These are phyloP conservation scores for Penicillium odoratum DNA, from an alignment of 495 filamentous ascomycete genomes.

Conservation along the genomic window DNA sequence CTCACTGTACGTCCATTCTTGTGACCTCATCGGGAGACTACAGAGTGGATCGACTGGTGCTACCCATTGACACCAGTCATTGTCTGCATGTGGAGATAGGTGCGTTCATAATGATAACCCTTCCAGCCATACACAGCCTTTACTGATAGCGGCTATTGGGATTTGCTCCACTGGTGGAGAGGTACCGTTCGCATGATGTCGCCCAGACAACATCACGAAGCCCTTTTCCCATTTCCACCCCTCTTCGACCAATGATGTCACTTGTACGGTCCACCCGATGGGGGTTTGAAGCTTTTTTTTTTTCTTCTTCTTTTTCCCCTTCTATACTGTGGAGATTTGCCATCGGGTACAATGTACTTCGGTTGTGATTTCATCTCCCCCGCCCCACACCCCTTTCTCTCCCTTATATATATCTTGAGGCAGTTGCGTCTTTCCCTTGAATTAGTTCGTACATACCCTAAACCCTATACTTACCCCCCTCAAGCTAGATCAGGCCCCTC, in stretches of 20 bases:
- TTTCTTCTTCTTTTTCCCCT: background rate
- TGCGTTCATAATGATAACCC: conserved; percentile 27
- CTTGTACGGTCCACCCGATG: conserved; percentile 12
- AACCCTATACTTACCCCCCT: conserved; percentile 16
- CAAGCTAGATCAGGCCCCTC: conserved; percentile 3
- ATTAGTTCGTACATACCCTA: conserved; percentile 12
- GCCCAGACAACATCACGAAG: conserved; percentile 7
- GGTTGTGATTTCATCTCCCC: conserved; percentile 21
- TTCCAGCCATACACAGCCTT: conserved; percentile 5
- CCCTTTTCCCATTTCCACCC: background rate
- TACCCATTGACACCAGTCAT: conserved; percentile 20
- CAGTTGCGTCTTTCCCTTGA: background rate
- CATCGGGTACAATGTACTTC: background rate
- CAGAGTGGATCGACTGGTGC: conserved; percentile 23
- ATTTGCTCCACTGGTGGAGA: conserved; percentile 5
- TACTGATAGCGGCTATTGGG: background rate
- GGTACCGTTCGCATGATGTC: conserved; percentile 24
- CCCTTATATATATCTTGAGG: conserved; percentile 20
- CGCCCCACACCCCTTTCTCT: background rate
- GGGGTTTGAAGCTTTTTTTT: conserved; percentile 8
- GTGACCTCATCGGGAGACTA: conserved; percentile 36
- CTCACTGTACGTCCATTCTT: conserved; percentile 11
- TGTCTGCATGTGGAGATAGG: conserved; percentile 23
- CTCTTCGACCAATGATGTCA: conserved; percentile 34
- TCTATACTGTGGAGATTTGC: background rate